A percentile compares a stretch with the other conserved stretches of the same genome.
Conservation (phyloP, 2,329 filamentous ascomycete genomes). For the Fusarium sp. region DNA sequence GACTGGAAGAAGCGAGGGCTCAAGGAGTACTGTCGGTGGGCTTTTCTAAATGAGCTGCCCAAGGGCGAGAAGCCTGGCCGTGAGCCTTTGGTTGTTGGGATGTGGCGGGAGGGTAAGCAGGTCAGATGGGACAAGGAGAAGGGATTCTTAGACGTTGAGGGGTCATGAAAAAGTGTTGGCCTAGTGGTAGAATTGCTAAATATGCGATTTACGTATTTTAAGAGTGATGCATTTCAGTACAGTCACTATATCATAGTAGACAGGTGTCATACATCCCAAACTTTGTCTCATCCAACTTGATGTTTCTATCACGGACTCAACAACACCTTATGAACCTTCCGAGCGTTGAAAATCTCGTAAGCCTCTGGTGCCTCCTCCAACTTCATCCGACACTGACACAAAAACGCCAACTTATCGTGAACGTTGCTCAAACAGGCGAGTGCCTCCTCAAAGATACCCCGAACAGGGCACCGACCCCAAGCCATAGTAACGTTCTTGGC, state of each 20-base stretch:
- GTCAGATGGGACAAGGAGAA: neutral
- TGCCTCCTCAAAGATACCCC: slow-evolving; percentile 18
- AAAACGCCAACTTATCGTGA: slow-evolving; percentile 10
- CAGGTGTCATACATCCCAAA: neutral
- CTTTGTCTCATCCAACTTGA: neutral
- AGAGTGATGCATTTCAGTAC: rapidly evolving
- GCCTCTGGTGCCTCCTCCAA: slow-evolving; percentile 16
- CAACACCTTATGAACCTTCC: slow-evolving; percentile 5
- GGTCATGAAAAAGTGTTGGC: neutral
- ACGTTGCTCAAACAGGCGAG: slow-evolving; percentile 10
- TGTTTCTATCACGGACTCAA: neutral
- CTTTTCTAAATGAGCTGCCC: neutral
- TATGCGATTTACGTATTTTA: neutral
- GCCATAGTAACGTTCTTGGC: slow-evolving; percentile 19
- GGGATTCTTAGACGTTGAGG: neutral
- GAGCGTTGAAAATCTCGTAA: slow-evolving; percentile 14
- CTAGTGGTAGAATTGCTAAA: neutral
- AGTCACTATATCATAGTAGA: rapidly evolving
- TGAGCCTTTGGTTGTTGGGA: neutral
- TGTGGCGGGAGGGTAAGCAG: neutral
- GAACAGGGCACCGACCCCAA: slow-evolving; percentile 17
- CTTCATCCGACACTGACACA: slow-evolving; percentile 15
- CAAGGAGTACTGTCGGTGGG: neutral
- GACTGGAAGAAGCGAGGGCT: neutral
- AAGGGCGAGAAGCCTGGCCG: neutral